These are phyloP conservation scores for Colletotrichum graminicola DNA, from an alignment of 2,329 filamentous ascomycete genomes.

Conservation along the genomic window DNA sequence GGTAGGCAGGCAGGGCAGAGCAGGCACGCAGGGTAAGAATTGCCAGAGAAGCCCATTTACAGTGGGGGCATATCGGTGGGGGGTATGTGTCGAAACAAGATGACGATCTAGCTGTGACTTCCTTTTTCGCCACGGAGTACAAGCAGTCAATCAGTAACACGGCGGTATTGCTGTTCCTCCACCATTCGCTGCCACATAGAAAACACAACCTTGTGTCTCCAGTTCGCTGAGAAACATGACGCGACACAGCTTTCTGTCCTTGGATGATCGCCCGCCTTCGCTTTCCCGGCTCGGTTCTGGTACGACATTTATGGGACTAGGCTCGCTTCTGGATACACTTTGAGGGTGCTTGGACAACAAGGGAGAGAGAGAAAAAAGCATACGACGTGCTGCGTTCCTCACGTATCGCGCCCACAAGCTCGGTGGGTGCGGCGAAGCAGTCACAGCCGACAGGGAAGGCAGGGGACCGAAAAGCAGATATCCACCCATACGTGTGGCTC, in stretches of 20 bases:
- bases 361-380: background rate
- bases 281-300: conserved; percentile 1
- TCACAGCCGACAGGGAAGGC: background rate
- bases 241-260: background rate
- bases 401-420: background rate
- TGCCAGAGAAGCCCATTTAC: conserved; percentile 27
- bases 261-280: conserved; percentile 16
- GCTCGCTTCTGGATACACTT: conserved; percentile 7
- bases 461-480: background rate
- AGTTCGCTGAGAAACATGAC: background rate
- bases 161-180: background rate
- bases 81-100: conserved; percentile 17
- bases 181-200: background rate
- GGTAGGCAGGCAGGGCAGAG: background rate
- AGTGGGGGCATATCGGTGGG: background rate
- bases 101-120: conserved; percentile 5
- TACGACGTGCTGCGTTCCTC: background rate
- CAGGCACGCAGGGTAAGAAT: conserved; percentile 31
- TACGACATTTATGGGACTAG: conserved; percentile 10
- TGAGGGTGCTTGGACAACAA: background rate
- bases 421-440: background rate
- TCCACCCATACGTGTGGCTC: background rate
- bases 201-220: conserved; percentile 2
- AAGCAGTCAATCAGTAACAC: conserved; percentile 6
- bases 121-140: background rate